Base-by-base conservation (phyloP, 176 grass and related monocot genomes). In the Oryza brachyantha region DNA sequence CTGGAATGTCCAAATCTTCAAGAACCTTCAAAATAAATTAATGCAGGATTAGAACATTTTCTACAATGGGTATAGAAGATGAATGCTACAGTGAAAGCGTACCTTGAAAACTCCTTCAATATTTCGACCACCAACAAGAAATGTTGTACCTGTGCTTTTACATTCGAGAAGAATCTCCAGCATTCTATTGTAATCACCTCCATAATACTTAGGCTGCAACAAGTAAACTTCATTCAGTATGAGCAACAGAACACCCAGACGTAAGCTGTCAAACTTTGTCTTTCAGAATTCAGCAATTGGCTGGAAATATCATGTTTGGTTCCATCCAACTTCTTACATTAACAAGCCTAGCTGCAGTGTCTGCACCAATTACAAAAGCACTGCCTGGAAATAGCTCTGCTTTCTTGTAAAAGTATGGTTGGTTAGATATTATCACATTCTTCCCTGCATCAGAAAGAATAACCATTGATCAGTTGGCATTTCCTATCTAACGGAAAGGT, bases 21-120 rank as follows among this genome's bases (percentile, higher is more conserved):
- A 98, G 87, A 31, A 86, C 84, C 92, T 98, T 80, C 12, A 77
- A 43, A 75, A 77, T 66, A 43, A 59, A 35, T 43, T 86, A 57
- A 9, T 75, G 35, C 13, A 43, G 29, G 25, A 74, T 67, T 37
- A 85, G 50, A 27, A 11, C 34, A 36, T 61, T 7, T 40, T 78
- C 73, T 64, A 17, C 66, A 66, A 81, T 73, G 38, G 3, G 55
- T 43, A 46, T 77, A 54, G 55, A 81, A 70, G 16, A 59, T 55
- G 77, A 70, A 52, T 0, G 35, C 68, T 0, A 4, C 26, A 46
- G 78, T 66, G 28, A 58, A 80, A 66, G 41, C 36, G 66, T 87
- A 98, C 96, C 96, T 94, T 98, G 85, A 98, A 98, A 87, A 87
- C 78, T 85, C 90, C 96, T 83, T 95, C 90, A n/a, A 93, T 87